Evolutionary conservation across 208 protist species (phyloP), one percentile per base, ranked within the genome.

Genomic region (Crithidia thermophila): DNA sequence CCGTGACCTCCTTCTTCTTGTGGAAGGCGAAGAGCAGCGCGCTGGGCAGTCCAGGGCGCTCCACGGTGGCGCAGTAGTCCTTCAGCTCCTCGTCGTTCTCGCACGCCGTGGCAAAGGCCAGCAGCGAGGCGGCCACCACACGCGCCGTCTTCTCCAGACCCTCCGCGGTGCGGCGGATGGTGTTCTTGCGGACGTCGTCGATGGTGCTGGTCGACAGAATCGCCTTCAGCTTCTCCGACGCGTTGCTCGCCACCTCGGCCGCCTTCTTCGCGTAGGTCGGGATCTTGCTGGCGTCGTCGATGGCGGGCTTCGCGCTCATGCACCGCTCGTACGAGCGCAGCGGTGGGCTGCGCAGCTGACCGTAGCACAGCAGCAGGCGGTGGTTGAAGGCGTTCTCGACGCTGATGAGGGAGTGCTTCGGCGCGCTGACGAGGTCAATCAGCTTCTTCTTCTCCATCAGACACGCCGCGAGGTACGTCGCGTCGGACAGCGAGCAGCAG

Each of bases 311-410:
- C 21, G 75, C 72, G 31, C 57, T 75, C 42, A 91, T 78, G 72
- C 88, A 94, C 13, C 71, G 76, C 25, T 79, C 58, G 62, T 94
- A 94, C n/a, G 84, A 73, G 27, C 75, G 78, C 56, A 92, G 84
- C 11, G 82, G 77, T 9, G 89, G 89, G 43, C 79, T 92, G 23
- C 75, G 89, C 62, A 94, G 72, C 56, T 77, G 59, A 28, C 77
- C 74, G 58, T 91, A 86, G 72, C 82, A 92, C 43, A 85, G 84
- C 73, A 70, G 49, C 40, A 90, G 79, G 59, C 89, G 89, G 67
- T 95, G 81, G 70, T 95, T 92, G 67, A 95, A 95, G 49, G 58
- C 64, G 66, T 91, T 83, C 60, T 88, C 86, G 28, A 83, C 78
- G 14, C 67, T 79, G 42, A 91, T 82, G 23, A 93, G 72, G 4